Evolutionary conservation across 176 grass and related monocot species (phyloP).

Genomic region (Eremochloa ophiuroides): DNA sequence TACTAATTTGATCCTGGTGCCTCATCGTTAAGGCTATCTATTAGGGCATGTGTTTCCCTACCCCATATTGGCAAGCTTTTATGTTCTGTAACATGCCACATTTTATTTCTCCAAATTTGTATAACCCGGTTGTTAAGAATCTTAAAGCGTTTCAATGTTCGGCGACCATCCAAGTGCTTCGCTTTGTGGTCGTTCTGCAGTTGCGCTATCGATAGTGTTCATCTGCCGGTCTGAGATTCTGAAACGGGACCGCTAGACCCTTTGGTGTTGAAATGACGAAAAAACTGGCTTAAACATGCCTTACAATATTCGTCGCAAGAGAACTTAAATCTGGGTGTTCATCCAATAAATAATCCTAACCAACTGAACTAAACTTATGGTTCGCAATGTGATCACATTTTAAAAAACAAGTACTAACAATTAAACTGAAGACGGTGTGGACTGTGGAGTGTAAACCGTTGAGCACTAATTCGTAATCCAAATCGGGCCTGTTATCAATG

Average conservation of each 20-base stretch:
- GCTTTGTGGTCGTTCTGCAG: not conserved
- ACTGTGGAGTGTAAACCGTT: too few relatives aligned
- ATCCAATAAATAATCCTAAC: too few relatives aligned
- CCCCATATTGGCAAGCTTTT: not conserved
- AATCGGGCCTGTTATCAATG: too few relatives aligned
- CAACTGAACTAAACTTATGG: too few relatives aligned
- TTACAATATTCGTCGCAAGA: too few relatives aligned
- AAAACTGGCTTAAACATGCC: too few relatives aligned
- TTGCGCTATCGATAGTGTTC: not conserved
- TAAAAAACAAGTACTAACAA: too few relatives aligned
- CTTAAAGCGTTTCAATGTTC: not conserved
- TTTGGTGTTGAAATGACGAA: too few relatives aligned
- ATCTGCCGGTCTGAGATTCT: not conserved
- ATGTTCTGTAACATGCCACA: not conserved
- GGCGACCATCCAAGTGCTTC: not conserved
- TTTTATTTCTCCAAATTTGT: not conserved
- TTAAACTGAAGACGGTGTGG: too few relatives aligned
- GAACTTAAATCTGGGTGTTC: too few relatives aligned
- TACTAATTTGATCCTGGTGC: not conserved
- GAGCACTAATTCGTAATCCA: too few relatives aligned
- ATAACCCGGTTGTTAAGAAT: not conserved
- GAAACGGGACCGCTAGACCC: not conserved
- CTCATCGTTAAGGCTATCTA: not conserved
- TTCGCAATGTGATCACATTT: too few relatives aligned
- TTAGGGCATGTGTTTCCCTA: not conserved